Percentiles rank a stretch among this genome's conserved stretches.
Evolutionary conservation across 257 asterid species (phyloP).

Genomic region (Voacanga thouarsii): DNA sequence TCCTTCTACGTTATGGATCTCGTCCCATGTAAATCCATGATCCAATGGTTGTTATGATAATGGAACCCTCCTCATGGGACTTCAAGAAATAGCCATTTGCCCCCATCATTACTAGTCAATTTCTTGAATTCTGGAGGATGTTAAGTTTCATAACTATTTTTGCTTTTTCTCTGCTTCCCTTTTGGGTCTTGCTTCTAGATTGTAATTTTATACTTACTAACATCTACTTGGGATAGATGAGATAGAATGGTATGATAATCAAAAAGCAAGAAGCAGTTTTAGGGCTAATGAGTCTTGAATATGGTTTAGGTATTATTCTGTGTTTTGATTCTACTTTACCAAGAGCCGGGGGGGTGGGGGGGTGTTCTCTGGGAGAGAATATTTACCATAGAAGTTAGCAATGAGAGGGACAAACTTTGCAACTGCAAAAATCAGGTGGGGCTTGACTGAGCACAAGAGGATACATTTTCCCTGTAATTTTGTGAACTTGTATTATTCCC

Average conservation of each 20-base stretch:
- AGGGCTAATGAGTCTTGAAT: constrained; percentile 14
- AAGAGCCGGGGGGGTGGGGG: constrained; percentile 21
- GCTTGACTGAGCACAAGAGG: constrained; percentile 13
- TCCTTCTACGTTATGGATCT: not conserved
- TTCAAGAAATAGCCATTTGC: not conserved
- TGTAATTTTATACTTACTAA: not conserved
- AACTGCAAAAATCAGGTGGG: constrained; percentile 18
- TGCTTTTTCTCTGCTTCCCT: not conserved
- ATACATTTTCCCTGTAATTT: constrained; percentile 4
- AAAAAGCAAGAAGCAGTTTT: constrained; percentile 17
- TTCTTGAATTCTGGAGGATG: constrained; percentile 1
- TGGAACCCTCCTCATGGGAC: not conserved
- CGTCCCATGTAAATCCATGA: not conserved
- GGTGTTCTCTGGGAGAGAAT: constrained; percentile 16
- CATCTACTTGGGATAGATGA: not conserved
- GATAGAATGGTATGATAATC: constrained; percentile 1
- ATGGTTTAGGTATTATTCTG: not conserved
- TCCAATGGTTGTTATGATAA: not conserved
- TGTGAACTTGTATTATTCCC: not conserved
- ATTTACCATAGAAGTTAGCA: constrained; percentile 39
- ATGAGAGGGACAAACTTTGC: constrained; percentile 32
- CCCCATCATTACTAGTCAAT: not conserved
- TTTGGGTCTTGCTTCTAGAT: not conserved
- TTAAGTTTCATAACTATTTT: not conserved
- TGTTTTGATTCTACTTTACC: constrained; percentile 1